phyloP scores from a whole-genome alignment of 2,329 filamentous ascomycete genomes.

The Fusarium goolgardi region DNA sequence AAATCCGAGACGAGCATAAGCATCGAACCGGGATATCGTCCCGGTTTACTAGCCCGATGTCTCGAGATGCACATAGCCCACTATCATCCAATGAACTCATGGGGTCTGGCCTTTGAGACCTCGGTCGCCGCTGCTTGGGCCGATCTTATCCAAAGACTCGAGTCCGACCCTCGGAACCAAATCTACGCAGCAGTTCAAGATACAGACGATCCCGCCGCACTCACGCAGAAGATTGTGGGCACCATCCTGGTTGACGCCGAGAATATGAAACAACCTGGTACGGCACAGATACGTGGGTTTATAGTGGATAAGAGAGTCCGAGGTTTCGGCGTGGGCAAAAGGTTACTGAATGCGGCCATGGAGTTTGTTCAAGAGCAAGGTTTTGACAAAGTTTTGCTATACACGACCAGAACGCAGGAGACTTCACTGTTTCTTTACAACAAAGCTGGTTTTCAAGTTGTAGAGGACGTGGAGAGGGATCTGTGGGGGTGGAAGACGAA shows the following conservation, averaged over 20 bases:
- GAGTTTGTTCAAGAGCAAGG: constrained; percentile 16
- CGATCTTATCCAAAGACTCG: constrained; percentile 29
- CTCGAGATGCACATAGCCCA: constrained; percentile 36
- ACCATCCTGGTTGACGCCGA: constrained; percentile 25
- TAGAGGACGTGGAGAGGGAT: constrained; percentile 18
- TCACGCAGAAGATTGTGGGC: constrained; percentile 27
- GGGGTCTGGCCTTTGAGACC: constrained; percentile 29
- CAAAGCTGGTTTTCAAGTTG: constrained; percentile 15
- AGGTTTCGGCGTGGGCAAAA: constrained; percentile 22
- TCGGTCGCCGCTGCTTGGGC: constrained; percentile 29
- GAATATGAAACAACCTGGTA: background rate
- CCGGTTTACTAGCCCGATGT: constrained; percentile 28
- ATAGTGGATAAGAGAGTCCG: constrained; percentile 33
- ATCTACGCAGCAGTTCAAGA: constrained; percentile 25
- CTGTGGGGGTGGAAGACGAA: constrained; percentile 28
- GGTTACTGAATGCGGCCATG: constrained; percentile 18
- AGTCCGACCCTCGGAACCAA: constrained; percentile 22
- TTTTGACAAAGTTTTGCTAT: constrained; percentile 24
- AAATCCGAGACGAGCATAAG: background rate
- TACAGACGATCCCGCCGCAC: accelerated
- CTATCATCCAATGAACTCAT: constrained; percentile 27
- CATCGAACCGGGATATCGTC: constrained; percentile 29
- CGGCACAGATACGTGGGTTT: constrained; percentile 31
- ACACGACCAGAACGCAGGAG: constrained; percentile 8
- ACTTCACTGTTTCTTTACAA: constrained; percentile 17